Evolutionary conservation across 768 basidiomycete genomes (phyloP), one percentile per base, ranked within the genome.

Genomic region (Suillus decipiens): DNA sequence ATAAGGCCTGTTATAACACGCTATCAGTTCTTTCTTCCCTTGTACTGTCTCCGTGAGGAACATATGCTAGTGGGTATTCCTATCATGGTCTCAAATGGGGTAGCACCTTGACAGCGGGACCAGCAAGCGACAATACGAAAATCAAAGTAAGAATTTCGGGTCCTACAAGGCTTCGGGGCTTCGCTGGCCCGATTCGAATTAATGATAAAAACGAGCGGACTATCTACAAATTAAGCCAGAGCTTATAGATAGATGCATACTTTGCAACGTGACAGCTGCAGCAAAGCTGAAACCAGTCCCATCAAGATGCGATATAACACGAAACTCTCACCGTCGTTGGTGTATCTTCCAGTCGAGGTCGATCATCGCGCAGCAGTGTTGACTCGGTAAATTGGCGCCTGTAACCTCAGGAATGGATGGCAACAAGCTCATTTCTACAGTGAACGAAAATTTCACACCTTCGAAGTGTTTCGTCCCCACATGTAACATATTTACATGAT

Each of bases 181-280:
- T n/a, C n/a, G n/a, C n/a, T n/a, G n/a, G n/a, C n/a, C n/a, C n/a
- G n/a, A n/a, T n/a, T 36, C 60, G 54, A 53, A 41, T 33, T 14
- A 33, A 59, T 50, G 19, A 33, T 11, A 53, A 58, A 45, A 55
- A 64, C 1, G 42, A 63, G 60, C 42, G 47, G 7, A 47, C 51
- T 34, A 41, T 15, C 3, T 54, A 19, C 4, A 19, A 1, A n/a
- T 22, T 11, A 48, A 48, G 1, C 14, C 24, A 28, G 48, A 50
- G 14, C 48, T n/a, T n/a, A n/a, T n/a, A n/a, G n/a, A n/a, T n/a
- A n/a, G n/a, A n/a, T n/a, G n/a, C n/a, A 50, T 28, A 28, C 24
- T 48, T 47, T 48, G 24, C 24, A 48, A 48, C 7, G 24, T 14
- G 9, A 24, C 24, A 28, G 28, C 47, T 1, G 45, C 14, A 24